Conservation (phyloP, 139 green algal species). For the Pedinophyceae sp. region DNA sequence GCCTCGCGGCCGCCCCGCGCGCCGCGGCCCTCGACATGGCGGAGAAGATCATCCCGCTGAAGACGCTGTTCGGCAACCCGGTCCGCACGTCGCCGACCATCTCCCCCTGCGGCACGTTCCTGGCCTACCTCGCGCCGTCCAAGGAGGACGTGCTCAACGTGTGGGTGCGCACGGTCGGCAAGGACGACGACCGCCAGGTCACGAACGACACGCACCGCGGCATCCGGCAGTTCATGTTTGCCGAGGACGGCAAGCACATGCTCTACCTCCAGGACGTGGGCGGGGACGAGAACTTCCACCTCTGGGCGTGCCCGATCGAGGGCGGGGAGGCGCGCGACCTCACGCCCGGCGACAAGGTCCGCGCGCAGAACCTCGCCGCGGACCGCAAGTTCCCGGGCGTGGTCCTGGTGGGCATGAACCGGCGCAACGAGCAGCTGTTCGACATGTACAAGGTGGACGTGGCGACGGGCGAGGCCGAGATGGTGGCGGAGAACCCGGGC, state of each 20-base stretch:
- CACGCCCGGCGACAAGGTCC: neutral
- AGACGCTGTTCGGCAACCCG: neutral
- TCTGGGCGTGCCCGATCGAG: neutral
- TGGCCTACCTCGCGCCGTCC: neutral
- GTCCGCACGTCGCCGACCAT: neutral
- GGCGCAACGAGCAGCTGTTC: neutral
- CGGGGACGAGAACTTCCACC: neutral
- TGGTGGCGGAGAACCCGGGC: neutral
- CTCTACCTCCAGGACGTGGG: neutral
- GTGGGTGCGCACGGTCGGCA: neutral
- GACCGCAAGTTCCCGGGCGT: neutral
- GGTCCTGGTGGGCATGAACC: neutral
- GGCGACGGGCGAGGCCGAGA: neutral
- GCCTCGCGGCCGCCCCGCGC: too few species aligned
- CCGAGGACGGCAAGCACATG: neutral
- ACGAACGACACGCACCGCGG: neutral
- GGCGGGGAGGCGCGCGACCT: neutral
- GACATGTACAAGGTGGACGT: neutral
- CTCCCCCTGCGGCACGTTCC: neutral
- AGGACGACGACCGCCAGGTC: slow-evolving; percentile 1
- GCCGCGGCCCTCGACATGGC: too few species aligned
- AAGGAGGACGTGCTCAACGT: neutral
- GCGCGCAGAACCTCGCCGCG: neutral
- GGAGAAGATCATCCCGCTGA: too few species aligned
- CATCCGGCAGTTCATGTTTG: neutral